A percentile compares a stretch with the other conserved stretches of the same genome.
These are phyloP conservation scores for Boletales sp. DNA, from an alignment of 768 basidiomycete genomes.

Conservation along the genomic window DNA sequence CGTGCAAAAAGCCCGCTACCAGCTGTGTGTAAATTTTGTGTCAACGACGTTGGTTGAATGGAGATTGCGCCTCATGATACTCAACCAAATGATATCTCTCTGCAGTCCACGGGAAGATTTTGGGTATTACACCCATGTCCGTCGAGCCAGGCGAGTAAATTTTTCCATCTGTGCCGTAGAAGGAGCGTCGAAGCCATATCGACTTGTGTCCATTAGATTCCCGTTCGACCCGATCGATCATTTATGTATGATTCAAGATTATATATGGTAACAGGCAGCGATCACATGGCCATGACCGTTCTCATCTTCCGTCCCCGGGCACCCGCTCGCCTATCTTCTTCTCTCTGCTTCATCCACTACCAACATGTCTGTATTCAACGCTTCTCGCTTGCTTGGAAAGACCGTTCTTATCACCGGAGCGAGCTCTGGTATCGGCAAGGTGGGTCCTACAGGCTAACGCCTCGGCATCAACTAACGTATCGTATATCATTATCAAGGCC, in stretches of 20 bases:
- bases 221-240: no score
- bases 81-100: conserved; percentile 48
- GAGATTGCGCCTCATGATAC: conserved; percentile 7
- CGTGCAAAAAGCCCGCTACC: conserved; percentile 70
- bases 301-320: not conserved
- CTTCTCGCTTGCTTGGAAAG: conserved; percentile 76
- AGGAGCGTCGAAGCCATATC: no score
- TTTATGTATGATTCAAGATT: no score
- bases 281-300: conserved; percentile 3
- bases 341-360: conserved; percentile 4
- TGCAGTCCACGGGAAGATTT: conserved; percentile 48
- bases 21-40: conserved; percentile 28
- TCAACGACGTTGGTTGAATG: conserved; percentile 2
- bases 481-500: conserved; percentile 45
- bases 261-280: not conserved
- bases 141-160: conserved; percentile 52
- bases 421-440: conserved; percentile 86
- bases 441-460: conserved; percentile 34
- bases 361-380: conserved; percentile 77
- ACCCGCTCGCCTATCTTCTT: not conserved
- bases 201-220: no score
- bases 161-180: conserved; percentile 36
- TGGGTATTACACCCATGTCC: conserved; percentile 45
- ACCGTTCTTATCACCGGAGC: conserved; percentile 89
- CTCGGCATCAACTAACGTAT: no score